Base-by-base conservation (phyloP, 345 rosid species). In the Populus ilicifolia region DNA sequence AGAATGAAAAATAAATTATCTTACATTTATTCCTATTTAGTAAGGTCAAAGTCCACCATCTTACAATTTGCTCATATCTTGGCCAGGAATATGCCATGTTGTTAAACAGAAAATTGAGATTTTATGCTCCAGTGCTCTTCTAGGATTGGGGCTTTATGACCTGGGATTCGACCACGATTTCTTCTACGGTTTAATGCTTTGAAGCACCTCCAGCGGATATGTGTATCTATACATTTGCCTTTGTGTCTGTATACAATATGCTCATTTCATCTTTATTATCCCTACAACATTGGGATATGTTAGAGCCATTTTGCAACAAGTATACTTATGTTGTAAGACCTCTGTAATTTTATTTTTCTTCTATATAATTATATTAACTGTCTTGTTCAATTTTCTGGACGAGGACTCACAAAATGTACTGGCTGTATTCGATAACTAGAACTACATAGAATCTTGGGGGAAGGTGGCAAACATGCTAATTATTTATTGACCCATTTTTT, bases 151-250 rank as follows among this genome's bases (percentile, higher is more conserved):
- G 78, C 76, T 91, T 70, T 81, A 72, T 38, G 85, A 77, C 80
- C 77, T 88, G 75, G 97, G 92, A 14, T 83, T 84, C 25, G 85
- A 82, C 39, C 84, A 88, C 84, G 90, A 91, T 77, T 93, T 93
- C 87, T 93, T 89, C 88, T 70, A 72, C 20, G 89, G 92, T 74
- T 85, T 91, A 83, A 83, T 71, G 72, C 84, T 74, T 64, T 89
- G 85, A 82, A 78, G 81, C 71, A 68, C 74, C 78, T 59, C 14
- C 43, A 56, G 8, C 18, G 52, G 61, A 67, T 33, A 48, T 48
- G 54, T 48, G 5, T 13, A 48, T 48, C 54, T 48, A 48, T 48
- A 3, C 54, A 48, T 48, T 48, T 48, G 20, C 54, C 54, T 48
- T 48, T 48, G 6, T 48, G 54, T 48, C 54, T 48, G 54, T 48